These are phyloP conservation scores for Mycena kentingensis DNA, from an alignment of 768 basidiomycete genomes.

Conservation along the genomic window DNA sequence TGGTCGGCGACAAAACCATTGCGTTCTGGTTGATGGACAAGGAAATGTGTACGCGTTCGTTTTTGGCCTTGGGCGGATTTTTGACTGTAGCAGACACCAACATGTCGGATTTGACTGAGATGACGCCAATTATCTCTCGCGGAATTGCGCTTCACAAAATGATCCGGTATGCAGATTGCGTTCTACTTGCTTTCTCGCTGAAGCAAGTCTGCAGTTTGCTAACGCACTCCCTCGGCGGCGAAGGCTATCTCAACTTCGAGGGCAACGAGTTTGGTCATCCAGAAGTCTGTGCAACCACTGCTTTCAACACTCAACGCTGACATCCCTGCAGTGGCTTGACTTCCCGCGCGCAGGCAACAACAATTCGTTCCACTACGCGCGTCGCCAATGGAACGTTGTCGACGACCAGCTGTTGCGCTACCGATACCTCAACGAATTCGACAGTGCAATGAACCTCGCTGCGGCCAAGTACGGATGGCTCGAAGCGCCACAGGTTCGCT, in stretches of 20 bases:
- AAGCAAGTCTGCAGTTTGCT: slow-evolving; percentile 59
- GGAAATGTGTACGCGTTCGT: slow-evolving; percentile 82
- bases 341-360: slow-evolving; percentile 96
- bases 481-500: slow-evolving; percentile 64
- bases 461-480: slow-evolving; percentile 88
- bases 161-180: slow-evolving; percentile 68
- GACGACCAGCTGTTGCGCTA: slow-evolving; percentile 89
- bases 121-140: slow-evolving; percentile 85
- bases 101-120: slow-evolving; percentile 85
- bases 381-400: slow-evolving; percentile 94
- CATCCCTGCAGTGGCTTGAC: slow-evolving; percentile 93
- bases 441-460: slow-evolving; percentile 84
- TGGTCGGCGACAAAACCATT: slow-evolving; percentile 97
- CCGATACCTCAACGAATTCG: slow-evolving; percentile 91
- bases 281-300: slow-evolving; percentile 56
- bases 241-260: slow-evolving; percentile 97
- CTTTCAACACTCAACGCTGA: slow-evolving; percentile 7
- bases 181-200: not conserved
- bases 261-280: slow-evolving; percentile 99
- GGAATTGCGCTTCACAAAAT: slow-evolving; percentile 96
- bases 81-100: slow-evolving; percentile 64
- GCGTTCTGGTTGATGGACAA: slow-evolving; percentile 99
- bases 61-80: not conserved
- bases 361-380: slow-evolving; percentile 95
- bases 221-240: slow-evolving; percentile 91